These are phyloP conservation scores for Metschnikowia shivogae DNA, from an alignment of 805 yeast species.

Conservation along the genomic window DNA sequence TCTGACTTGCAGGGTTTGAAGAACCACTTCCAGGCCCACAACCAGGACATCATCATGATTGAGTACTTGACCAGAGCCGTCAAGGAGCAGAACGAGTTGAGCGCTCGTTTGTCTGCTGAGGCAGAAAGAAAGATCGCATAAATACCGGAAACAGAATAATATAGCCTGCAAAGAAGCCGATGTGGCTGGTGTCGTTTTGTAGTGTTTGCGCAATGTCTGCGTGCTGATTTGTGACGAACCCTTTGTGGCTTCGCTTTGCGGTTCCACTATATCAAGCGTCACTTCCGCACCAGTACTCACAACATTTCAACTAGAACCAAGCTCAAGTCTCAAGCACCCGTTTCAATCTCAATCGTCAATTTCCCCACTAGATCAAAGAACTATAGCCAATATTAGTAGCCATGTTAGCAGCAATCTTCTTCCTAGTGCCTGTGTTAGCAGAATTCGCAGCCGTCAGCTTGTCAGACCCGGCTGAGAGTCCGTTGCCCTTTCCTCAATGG, in stretches of 20 bases:
- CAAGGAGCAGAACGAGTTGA: conserved; percentile 77
- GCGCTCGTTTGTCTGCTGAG: conserved; percentile 64
- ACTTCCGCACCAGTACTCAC: too few relatives aligned
- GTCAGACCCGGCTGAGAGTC: conserved; percentile 12
- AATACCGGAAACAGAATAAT: conserved; percentile 1
- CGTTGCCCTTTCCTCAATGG: conserved; percentile 74
- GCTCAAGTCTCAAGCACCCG: too few relatives aligned
- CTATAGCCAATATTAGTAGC: background rate
- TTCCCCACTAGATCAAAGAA: background rate
- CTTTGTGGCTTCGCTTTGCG: too few relatives aligned
- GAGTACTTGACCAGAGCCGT: conserved; percentile 80
- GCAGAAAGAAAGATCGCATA: conserved; percentile 20
- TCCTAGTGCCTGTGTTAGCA: background rate
- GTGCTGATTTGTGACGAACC: too few relatives aligned
- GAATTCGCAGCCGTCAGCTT: conserved; percentile 8
- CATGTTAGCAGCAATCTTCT: conserved; percentile 1
- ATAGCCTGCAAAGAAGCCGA: background rate
- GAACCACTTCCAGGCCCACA: conserved; percentile 61
- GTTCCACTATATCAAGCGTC: too few relatives aligned
- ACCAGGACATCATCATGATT: conserved; percentile 76
- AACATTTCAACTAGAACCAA: too few relatives aligned
- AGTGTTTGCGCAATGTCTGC: too few relatives aligned
- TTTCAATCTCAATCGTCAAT: background rate
- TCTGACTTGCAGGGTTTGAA: conserved; percentile 50
- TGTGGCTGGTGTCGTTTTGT: too few relatives aligned